These are phyloP conservation scores for Schizophyllum commune DNA, from an alignment of 1,284 basidiomycete species.

Conservation along the genomic window DNA sequence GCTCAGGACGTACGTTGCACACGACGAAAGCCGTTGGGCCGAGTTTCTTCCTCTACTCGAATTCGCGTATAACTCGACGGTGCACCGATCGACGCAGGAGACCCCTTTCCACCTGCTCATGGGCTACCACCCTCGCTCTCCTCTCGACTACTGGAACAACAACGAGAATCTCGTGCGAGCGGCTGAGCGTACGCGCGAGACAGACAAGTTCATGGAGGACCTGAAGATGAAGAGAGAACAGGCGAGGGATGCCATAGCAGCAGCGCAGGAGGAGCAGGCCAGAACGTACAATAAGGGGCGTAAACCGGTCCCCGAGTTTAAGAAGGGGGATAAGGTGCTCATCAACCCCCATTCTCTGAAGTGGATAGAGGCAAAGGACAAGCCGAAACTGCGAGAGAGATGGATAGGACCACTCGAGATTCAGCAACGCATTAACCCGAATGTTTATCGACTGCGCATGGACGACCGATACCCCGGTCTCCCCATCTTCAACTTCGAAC, in stretches of 20 bases:
- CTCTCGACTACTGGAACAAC: neutral
- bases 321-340: conserved; percentile 19
- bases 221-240: neutral
- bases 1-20: conserved; percentile 14
- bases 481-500: conserved; percentile 22
- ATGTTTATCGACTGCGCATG: conserved; percentile 20
- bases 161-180: neutral
- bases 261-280: conserved; percentile 11
- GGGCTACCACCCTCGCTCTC: conserved; percentile 16
- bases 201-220: neutral
- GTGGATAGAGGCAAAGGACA: conserved; percentile 17
- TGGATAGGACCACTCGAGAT: conserved; percentile 27
- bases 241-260: conserved; percentile 2
- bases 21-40: conserved; percentile 23
- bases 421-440: conserved; percentile 17
- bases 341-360: conserved; percentile 24
- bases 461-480: conserved; percentile 17
- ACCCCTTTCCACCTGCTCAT: conserved; percentile 6
- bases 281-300: conserved; percentile 14
- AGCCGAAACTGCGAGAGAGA: conserved; percentile 23
- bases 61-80: conserved; percentile 13
- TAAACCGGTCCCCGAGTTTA: conserved; percentile 7
- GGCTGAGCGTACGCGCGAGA: neutral
- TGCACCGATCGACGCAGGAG: conserved; percentile 4
- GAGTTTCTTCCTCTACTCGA: conserved; percentile 14